Evolutionary conservation across 1,284 basidiomycete genomes (phyloP), one percentile per base, ranked within the genome.

Genomic region (Gomphus bonarii): DNA sequence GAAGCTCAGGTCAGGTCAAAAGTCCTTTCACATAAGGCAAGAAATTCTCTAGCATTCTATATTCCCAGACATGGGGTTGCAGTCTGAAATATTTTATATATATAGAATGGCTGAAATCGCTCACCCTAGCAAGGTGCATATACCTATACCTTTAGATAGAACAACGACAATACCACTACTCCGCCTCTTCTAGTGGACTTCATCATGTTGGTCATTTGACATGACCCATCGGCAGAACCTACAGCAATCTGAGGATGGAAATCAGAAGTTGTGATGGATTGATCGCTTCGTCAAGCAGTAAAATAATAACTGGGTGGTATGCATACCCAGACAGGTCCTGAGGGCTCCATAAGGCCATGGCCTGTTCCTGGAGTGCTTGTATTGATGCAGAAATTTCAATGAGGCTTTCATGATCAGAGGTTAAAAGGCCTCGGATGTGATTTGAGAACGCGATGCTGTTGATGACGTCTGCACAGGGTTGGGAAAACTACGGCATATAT

Each of bases 201-300:
- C 43, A 91, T 70, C 40, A 80, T 74, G 61, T 89, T 88, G 5
- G 87, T 89, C 0, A 85, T 86, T 35, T 73, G 73, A 65, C 77
- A 88, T 0, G 82, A 76, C 0, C 95, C 95, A 69, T 97, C 93
- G 1, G 89, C 81, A 2, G 84, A 83, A 4, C 84, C 88, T 6
- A 87, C 78, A 0, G 87, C 88, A 10, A 95, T 69, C 65, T 92
- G 88, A 6, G 91, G 84, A 65, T 97, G 94, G 65, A 86, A 89
- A 55, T 94, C 88, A 0, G 91, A 95, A 0, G 82, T 75, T 52
- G 76, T 73, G 12, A 95, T 68, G 59, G 77, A 81, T 91, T 95
- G 28, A 28, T 12, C 18, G 9, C 35, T 38, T 42, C 50, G 33
- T 43, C 11, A 56, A 28, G 54, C 33, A 22, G 36, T 16, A 50